Base-by-base conservation (phyloP, 306 rosid species). In the Sicyos edulis region DNA sequence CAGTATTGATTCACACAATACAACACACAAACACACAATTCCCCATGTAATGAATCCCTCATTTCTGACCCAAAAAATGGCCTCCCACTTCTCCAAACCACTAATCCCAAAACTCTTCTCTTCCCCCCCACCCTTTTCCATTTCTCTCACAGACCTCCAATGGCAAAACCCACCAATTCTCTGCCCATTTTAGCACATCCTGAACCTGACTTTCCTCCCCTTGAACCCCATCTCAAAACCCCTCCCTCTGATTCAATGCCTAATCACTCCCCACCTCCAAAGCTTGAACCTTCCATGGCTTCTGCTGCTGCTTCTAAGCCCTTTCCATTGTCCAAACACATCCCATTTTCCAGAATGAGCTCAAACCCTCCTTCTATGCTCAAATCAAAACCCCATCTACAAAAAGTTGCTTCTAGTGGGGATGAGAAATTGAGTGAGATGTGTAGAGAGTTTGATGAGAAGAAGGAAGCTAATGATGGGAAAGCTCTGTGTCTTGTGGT, bases 361-460 rank as follows among this genome's bases (percentile, higher is more conserved):
- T 64, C 65, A 16, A 59, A 65, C 29, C 77, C 79, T 22, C 8
- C 96, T 7, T 78, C 84, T 53, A 80, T 81, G 16, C 15, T 69
- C 56, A 86, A 77, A 79, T 55, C 80, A 0, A 71, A 76, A 15
- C 51, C 79, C 73, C 76, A 70, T 1, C 71, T 71, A 74, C 14
- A 56, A 12, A 79, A 63, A 40, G 17, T 45, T 7, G 24, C 64
- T 9, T 54, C 78, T 21, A 54, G 68, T 72, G 71, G 54, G 3
- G 83, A 63, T 53, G 90, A 85, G 40, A 82, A 82, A 75, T 26
- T 74, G 49, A 61, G 55, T 17, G 75, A 60, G 61, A 6, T 71
- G 1, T n/a, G 37, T 50, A 70, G 40, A 9, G 87, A 37, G 42
- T 37, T 37, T 4, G 42, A 44, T 65, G 84, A 79, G 66, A 81